phyloP scores from a whole-genome alignment of 2,329 filamentous ascomycete genomes.

The Phoma herbarum region DNA sequence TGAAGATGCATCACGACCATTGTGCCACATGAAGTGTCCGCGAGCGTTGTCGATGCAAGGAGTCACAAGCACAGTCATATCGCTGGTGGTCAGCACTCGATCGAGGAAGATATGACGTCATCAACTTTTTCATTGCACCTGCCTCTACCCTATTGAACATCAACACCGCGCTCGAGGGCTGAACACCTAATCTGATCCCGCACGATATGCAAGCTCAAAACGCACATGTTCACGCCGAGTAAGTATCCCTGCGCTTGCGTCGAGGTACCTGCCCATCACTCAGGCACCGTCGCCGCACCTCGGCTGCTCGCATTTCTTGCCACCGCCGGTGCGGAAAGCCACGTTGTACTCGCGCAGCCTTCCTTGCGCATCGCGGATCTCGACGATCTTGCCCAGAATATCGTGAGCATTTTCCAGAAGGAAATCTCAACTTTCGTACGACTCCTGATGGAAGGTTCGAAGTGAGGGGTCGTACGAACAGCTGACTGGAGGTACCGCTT shows the following conservation, averaged over 20 bases:
- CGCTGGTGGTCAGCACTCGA: neutral
- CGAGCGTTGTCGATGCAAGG: neutral
- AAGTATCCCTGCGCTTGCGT: slow-evolving; percentile 7
- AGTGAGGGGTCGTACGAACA: neutral
- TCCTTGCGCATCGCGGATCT: slow-evolving; percentile 9
- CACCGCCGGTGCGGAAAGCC: neutral
- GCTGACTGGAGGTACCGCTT: too few relatives aligned
- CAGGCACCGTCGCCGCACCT: slow-evolving; percentile 13
- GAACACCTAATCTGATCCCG: neutral
- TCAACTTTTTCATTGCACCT: neutral
- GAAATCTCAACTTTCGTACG: neutral
- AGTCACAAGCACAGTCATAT: slow-evolving; percentile 11
- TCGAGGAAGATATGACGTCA: slow-evolving; percentile 12
- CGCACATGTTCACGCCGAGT: slow-evolving; percentile 1
- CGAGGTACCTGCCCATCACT: slow-evolving; percentile 19
- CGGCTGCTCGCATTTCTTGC: slow-evolving; percentile 11
- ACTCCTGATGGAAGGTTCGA: too few relatives aligned
- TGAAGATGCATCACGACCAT: slow-evolving; percentile 2
- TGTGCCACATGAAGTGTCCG: slow-evolving; percentile 1
- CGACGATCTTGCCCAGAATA: slow-evolving; percentile 6
- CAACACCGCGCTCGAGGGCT: too few relatives aligned
- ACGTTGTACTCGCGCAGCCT: too few relatives aligned
- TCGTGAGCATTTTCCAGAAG: neutral
- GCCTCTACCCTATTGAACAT: too few relatives aligned
- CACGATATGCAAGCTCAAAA: neutral